Evolutionary conservation across 2,329 filamentous ascomycete species (phyloP).

Genomic region (Esteya vermicola): DNA sequence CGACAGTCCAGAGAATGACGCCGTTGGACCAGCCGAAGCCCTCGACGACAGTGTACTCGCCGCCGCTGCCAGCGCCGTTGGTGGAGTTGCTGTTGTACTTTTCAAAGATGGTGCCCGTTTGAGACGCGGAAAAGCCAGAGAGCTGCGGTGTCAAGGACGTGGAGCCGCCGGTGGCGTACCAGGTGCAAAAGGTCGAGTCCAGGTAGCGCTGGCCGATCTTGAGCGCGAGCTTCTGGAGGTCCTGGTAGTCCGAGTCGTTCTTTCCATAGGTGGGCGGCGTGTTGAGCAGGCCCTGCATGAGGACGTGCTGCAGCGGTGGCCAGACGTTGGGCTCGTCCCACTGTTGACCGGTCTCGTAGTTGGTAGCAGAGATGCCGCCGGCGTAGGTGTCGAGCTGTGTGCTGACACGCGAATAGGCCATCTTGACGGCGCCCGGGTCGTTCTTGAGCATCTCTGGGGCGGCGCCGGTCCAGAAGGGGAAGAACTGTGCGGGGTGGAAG

Average conservation of each 20-base stretch:
- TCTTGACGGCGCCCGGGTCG: conserved; percentile 42
- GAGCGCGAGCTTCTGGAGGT: conserved; percentile 40
- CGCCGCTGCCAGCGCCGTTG: conserved; percentile 47
- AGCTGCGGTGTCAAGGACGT: conserved; percentile 38
- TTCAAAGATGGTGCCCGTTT: conserved; percentile 52
- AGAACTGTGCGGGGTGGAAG: conserved; percentile 47
- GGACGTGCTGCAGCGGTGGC: conserved; percentile 51
- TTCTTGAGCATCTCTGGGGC: conserved; percentile 41
- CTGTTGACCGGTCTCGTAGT: conserved; percentile 46
- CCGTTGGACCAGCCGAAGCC: conserved; percentile 61
- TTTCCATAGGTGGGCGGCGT: conserved; percentile 40
- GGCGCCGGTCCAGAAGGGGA: conserved; percentile 56
- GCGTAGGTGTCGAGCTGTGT: conserved; percentile 33
- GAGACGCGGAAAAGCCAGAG: conserved; percentile 24
- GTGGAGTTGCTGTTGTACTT: conserved; percentile 49
- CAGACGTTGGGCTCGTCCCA: conserved; percentile 61
- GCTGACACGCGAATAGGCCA: conserved; percentile 37
- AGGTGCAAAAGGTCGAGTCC: conserved; percentile 55
- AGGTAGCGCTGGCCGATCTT: conserved; percentile 50
- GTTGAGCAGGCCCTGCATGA: conserved; percentile 47
- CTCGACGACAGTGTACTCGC: conserved; percentile 56
- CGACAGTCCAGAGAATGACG: conserved; percentile 51
- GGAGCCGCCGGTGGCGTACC: conserved; percentile 51
- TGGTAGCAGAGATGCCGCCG: conserved; percentile 49
- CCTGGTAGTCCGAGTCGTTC: conserved; percentile 37